A percentile compares a stretch with the other conserved stretches of the same genome.
Conservation (phyloP, 768 basidiomycete species). For the Naganishia randhawae region DNA sequence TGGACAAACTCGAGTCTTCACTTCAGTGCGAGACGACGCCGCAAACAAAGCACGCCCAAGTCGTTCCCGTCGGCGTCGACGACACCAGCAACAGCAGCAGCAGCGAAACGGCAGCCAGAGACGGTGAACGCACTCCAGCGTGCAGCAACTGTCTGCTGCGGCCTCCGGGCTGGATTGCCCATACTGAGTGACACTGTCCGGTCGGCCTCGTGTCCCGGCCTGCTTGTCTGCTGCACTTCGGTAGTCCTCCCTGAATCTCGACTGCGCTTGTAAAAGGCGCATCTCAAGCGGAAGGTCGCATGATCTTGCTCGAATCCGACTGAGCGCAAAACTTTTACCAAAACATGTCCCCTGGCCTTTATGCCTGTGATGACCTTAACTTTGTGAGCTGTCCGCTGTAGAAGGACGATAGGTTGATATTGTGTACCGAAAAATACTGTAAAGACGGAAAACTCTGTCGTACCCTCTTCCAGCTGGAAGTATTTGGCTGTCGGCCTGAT, state of each 20-base stretch:
- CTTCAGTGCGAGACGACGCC: neutral
- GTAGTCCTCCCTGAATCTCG: neutral
- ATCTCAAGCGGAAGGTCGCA: too few relatives aligned
- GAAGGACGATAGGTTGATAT: too few relatives aligned
- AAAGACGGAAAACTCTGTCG: too few relatives aligned
- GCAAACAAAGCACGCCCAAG: neutral
- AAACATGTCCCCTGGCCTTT: too few relatives aligned
- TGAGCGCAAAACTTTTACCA: too few relatives aligned
- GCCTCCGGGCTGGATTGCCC: slow-evolving; percentile 1
- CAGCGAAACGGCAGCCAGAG: neutral
- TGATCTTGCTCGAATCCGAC: too few relatives aligned
- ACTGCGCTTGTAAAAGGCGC: neutral
- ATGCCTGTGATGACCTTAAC: too few relatives aligned
- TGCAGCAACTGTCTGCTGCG: neutral
- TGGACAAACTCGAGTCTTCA: slow-evolving; percentile 1
- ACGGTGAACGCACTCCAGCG: too few relatives aligned
- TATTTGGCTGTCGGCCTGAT: too few relatives aligned
- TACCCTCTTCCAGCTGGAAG: too few relatives aligned
- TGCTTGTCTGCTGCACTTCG: neutral
- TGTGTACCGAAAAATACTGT: too few relatives aligned
- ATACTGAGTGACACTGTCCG: slow-evolving; percentile 5
- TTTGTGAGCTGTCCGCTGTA: too few relatives aligned
- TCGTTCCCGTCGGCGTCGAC: slow-evolving; percentile 11
- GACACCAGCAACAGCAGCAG: neutral
- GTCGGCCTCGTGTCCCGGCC: slow-evolving; percentile 5